Conservation (phyloP, 805 yeast genomes). For the Hanseniaspora occidentalis region DNA sequence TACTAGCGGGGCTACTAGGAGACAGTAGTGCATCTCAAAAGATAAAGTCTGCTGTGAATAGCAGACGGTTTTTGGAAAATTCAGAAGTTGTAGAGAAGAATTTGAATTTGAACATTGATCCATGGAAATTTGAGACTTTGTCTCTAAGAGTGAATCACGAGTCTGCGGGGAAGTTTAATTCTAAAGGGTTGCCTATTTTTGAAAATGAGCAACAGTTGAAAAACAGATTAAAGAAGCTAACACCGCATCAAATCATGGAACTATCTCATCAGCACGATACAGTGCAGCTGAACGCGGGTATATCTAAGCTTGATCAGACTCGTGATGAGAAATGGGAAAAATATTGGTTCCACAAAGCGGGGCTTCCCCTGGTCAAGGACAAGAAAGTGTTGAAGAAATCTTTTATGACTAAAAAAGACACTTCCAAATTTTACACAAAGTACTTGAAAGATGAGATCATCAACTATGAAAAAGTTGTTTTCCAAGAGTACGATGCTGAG, state of each 20-base stretch:
- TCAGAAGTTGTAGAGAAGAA: conserved; percentile 3
- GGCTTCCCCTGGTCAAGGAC: conserved; percentile 22
- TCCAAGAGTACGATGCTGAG: neutral
- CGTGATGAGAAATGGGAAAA: conserved; percentile 36
- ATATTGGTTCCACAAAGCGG: conserved; percentile 34
- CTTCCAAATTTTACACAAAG: neutral
- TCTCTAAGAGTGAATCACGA: conserved; percentile 15
- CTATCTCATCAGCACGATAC: conserved; percentile 38
- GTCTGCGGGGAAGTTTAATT: conserved; percentile 15
- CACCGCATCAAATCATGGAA: conserved; percentile 29
- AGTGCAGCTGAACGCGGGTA: conserved; percentile 32
- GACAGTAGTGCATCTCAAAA: too few species aligned
- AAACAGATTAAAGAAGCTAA: conserved; percentile 21
- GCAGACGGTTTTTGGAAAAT: neutral
- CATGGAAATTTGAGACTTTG: conserved; percentile 23
- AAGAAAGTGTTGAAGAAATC: neutral
- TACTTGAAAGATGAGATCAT: neutral
- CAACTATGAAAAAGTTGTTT: neutral
- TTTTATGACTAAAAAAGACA: too few species aligned
- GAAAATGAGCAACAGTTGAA: conserved; percentile 15
- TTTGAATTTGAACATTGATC: conserved; percentile 15
- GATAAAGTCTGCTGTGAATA: neutral
- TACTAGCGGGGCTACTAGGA: too few species aligned
- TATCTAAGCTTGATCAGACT: conserved; percentile 29
- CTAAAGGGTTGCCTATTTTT: conserved; percentile 34